Conservation (phyloP, 768 basidiomycete species). For the Candolleomyces eurysporus region DNA sequence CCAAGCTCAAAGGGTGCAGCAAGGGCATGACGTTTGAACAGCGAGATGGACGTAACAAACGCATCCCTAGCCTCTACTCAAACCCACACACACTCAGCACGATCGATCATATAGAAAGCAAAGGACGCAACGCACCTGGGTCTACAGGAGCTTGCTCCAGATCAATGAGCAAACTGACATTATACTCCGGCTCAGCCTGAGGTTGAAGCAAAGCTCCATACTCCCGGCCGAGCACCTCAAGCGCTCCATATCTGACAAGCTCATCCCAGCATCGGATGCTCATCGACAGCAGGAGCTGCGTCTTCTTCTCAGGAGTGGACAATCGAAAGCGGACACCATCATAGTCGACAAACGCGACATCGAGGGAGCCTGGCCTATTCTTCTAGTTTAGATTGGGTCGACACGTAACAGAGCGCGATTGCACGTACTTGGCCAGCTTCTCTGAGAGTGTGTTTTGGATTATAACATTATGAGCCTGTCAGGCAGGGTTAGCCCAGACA, state of each 20-base stretch:
- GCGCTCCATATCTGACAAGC: conserved; percentile 82
- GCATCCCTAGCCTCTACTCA: conserved; percentile 70
- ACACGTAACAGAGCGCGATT: not conserved
- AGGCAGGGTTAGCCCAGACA: not conserved
- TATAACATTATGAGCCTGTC: conserved; percentile 86
- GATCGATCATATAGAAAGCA: not conserved
- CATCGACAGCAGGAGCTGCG: conserved; percentile 86
- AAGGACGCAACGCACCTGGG: conserved; percentile 52
- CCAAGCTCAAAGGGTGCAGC: conserved; percentile 93
- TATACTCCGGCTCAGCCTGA: conserved; percentile 83
- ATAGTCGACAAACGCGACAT: conserved; percentile 97
- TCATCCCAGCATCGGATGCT: conserved; percentile 97
- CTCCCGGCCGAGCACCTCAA: conserved; percentile 75
- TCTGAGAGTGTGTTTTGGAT: conserved; percentile 88
- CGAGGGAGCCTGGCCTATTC: conserved; percentile 80
- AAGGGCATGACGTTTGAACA: conserved; percentile 90
- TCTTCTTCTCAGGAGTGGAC: conserved; percentile 84
- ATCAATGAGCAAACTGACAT: conserved; percentile 85
- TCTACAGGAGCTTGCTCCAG: conserved; percentile 81
- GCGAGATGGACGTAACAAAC: conserved; percentile 76
- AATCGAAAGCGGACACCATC: conserved; percentile 95
- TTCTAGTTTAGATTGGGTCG: conserved; percentile 13
- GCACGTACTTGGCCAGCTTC: conserved; percentile 73
- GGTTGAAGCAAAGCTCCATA: conserved; percentile 71
- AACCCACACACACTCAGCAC: conserved; percentile 10